These are phyloP conservation scores for Fusarium camptoceras DNA, from an alignment of 2,329 filamentous ascomycete species.

Conservation along the genomic window DNA sequence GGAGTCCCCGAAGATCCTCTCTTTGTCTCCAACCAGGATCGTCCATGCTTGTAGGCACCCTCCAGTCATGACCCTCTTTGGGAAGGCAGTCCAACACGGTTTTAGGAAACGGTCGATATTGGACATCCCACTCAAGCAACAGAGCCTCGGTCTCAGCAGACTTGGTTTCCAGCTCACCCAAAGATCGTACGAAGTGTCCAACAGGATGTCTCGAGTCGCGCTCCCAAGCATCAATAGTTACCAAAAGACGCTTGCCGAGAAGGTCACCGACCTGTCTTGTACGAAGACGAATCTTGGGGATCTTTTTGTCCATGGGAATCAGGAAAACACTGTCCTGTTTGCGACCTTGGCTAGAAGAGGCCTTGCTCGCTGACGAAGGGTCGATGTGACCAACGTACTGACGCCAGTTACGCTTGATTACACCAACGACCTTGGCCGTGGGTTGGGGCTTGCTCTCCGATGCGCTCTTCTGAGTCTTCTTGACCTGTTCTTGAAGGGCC, in stretches of 20 bases:
- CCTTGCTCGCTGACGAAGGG: constrained; percentile 80
- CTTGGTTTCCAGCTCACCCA: constrained; percentile 95
- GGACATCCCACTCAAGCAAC: constrained; percentile 94
- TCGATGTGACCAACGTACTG: constrained; percentile 98
- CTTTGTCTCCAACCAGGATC: constrained; percentile 90
- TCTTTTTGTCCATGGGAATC: constrained; percentile 96
- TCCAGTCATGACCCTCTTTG: constrained; percentile 92
- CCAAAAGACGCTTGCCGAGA: constrained; percentile 88
- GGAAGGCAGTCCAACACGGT: constrained; percentile 94
- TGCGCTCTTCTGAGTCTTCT: constrained; percentile 80
- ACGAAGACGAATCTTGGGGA: constrained; percentile 93
- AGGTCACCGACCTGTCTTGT: constrained; percentile 91
- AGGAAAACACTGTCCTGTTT: constrained; percentile 94
- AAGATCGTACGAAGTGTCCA: constrained; percentile 91
- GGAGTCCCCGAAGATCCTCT: constrained; percentile 83
- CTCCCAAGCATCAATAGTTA: constrained; percentile 96
- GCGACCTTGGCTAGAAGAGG: constrained; percentile 78
- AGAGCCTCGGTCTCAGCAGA: constrained; percentile 97
- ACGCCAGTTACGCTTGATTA: constrained; percentile 96
- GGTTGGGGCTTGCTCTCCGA: constrained; percentile 85
- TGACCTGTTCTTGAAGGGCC: constrained; percentile 91
- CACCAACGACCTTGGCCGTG: constrained; percentile 89
- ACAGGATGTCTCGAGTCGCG: constrained; percentile 91
- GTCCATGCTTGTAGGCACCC: constrained; percentile 80
- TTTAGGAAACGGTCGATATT: constrained; percentile 97